These are phyloP conservation scores for Penstemon newberryi DNA, from an alignment of 257 asterid genomes.

Conservation along the genomic window DNA sequence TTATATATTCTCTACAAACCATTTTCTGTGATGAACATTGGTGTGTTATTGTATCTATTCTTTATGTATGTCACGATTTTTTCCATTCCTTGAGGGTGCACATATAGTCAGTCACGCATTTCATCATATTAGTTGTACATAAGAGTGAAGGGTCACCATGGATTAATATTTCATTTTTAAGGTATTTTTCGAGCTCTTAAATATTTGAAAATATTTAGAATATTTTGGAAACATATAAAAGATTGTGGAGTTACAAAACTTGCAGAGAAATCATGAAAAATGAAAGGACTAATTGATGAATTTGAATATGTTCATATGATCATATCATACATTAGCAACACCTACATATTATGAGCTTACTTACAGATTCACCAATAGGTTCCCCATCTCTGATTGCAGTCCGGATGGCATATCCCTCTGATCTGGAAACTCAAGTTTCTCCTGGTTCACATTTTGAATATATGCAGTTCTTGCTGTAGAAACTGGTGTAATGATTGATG, in stretches of 20 bases:
- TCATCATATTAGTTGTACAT: not conserved
- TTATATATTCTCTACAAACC: constrained; percentile 31
- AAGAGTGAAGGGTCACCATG: not conserved
- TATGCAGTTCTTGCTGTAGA: constrained; percentile 56
- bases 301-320: too few relatives aligned
- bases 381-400: constrained; percentile 43
- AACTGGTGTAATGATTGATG: constrained; percentile 52
- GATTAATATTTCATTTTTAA: too few relatives aligned
- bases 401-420: constrained; percentile 43
- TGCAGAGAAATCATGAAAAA: too few relatives aligned
- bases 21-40: constrained; percentile 59
- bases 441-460: constrained; percentile 44
- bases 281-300: too few relatives aligned
- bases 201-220: too few relatives aligned
- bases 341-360: constrained; percentile 19
- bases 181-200: too few relatives aligned
- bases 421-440: constrained; percentile 40
- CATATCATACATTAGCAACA: not conserved
- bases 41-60: constrained; percentile 59
- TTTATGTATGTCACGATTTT: constrained; percentile 50
- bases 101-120: constrained; percentile 40
- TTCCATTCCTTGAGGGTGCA: constrained; percentile 62
- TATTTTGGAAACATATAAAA: too few relatives aligned
- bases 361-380: constrained; percentile 50
- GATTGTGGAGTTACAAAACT: too few relatives aligned